A percentile compares a stretch with the other conserved stretches of the same genome.
These are phyloP conservation scores for Penicillium rolfsii DNA, from an alignment of 2,329 filamentous ascomycete genomes.

Conservation along the genomic window DNA sequence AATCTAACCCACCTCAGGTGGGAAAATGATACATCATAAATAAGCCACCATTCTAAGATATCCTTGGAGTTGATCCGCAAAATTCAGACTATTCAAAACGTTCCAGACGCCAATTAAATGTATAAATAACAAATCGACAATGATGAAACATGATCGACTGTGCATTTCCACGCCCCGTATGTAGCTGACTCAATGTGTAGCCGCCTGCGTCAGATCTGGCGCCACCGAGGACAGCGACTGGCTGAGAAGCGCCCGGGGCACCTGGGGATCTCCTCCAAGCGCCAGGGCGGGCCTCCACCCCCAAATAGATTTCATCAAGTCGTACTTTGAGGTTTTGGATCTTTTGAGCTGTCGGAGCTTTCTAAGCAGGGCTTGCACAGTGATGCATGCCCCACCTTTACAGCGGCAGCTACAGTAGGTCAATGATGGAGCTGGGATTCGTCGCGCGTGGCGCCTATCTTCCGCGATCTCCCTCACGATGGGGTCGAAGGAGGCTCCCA, in stretches of 20 bases:
- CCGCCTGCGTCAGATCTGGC: constrained; percentile 26
- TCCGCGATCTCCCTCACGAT: neutral
- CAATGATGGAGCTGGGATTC: neutral
- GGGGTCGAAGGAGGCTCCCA: neutral
- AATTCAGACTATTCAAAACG: constrained; percentile 3
- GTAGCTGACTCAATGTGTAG: constrained; percentile 12
- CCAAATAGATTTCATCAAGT: neutral
- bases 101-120: neutral
- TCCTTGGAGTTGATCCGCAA: neutral
- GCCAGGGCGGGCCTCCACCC: constrained; percentile 30
- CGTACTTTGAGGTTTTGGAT: too few relatives aligned
- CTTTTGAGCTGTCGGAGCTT: neutral
- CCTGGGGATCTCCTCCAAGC: constrained; percentile 28
- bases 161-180: neutral
- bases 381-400: neutral
- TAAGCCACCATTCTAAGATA: neutral
- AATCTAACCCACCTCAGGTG: neutral
- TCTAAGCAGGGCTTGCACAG: neutral
- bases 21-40: neutral
- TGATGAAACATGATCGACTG: constrained; percentile 26
- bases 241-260: constrained; percentile 26
- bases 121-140: neutral
- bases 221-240: constrained; percentile 26
- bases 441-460: constrained; percentile 11
- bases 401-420: constrained; percentile 4